Evolutionary conservation across 306 rosid species (phyloP), one percentile per base, ranked within the genome.

Genomic region (Echinosophora koreensis): DNA sequence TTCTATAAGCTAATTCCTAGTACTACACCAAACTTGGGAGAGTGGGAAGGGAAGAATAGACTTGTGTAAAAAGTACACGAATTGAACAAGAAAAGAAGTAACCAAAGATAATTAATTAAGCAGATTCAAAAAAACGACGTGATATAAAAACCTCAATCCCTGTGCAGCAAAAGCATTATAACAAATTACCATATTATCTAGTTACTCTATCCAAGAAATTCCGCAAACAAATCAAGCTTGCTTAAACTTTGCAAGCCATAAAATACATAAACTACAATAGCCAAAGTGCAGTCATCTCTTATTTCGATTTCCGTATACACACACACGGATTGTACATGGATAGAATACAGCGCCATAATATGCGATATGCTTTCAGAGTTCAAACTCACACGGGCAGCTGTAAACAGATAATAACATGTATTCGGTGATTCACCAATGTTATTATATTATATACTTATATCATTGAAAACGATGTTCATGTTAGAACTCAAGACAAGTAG

Each of bases 261-360:
- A 28, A 41, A 58, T 72, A 28, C 13, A 37, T 54, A 37, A 39
- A 72, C 16, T 14, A 3, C 15, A 56, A 2, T 57, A 11, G 1
- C 58, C 37, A 27, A 38, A 38, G 14, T 12, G 39, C 66, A 1
- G 10, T 55, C 49, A 27, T 41, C 81, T 66, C 74, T 50, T 34
- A 56, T 41, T 42, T 68, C 52, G 1, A 77, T 15, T 44, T 68
- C 76, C 76, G 54, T 77, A 77, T 57, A 2, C 66, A 77, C 56
- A 3, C 66, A 30, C 81, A 67, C 50, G 62, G 69, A 68, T n/a
- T 47, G 67, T 77, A 58, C 76, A 58, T 68, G 51, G 69, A 77
- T 57, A 77, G 81, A 46, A 59, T 57, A 68, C 68, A 68, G 37
- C 76, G 76, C 76, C 76, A 11, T 12, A 28, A 58, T 14, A 14